Conservation (phyloP, 1,284 basidiomycete genomes). For the Laetiporus sulphureus region DNA sequence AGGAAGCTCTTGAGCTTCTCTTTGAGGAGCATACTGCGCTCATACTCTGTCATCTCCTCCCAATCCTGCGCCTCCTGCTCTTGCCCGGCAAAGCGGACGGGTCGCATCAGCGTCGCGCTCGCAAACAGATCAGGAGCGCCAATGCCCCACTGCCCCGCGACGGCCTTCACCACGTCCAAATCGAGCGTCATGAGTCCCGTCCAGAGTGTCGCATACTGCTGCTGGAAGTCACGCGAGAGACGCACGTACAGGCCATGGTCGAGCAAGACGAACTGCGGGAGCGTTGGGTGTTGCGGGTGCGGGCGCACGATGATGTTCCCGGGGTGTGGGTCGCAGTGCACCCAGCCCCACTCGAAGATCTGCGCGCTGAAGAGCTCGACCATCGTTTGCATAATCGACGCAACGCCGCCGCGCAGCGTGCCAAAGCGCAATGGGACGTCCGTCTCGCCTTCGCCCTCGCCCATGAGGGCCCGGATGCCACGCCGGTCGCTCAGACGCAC, state of each 20-base stretch:
- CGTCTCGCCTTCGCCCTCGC: constrained; percentile 30
- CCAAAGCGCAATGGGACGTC: constrained; percentile 15
- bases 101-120: constrained; percentile 62
- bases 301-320: constrained; percentile 83
- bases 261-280: constrained; percentile 80
- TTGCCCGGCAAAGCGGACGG: constrained; percentile 35
- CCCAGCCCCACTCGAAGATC: constrained; percentile 87
- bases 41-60: constrained; percentile 43
- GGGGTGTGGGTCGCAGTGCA: constrained; percentile 72
- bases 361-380: constrained; percentile 78
- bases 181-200: constrained; percentile 70
- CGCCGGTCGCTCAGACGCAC: constrained; percentile 67
- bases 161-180: constrained; percentile 34
- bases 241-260: constrained; percentile 86
- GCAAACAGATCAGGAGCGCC: constrained; percentile 75
- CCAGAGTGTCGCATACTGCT: constrained; percentile 78
- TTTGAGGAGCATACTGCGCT: constrained; percentile 60
- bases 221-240: constrained; percentile 55
- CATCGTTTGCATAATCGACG: constrained; percentile 72
- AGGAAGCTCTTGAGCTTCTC: constrained; percentile 54
- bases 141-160: constrained; percentile 74
- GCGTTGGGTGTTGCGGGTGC: constrained; percentile 47
- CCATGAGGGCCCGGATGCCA: constrained; percentile 50
- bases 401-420: constrained; percentile 55
- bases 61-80: constrained; percentile 26